Conservation (phyloP, 2,329 filamentous ascomycete species). For the Cytospora mali region DNA sequence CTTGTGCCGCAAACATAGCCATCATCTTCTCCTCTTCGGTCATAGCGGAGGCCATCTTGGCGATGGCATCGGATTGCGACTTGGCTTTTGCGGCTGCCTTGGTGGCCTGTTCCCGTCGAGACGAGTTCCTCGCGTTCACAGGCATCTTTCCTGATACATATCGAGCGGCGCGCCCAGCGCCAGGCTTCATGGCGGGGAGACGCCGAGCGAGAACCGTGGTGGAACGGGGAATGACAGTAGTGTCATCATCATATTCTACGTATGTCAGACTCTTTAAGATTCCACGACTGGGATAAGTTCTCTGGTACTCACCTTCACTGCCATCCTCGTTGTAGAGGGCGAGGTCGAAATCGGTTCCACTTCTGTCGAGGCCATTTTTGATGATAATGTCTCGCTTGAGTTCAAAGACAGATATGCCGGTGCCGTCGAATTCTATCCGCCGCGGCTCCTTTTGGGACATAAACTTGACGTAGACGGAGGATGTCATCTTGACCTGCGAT, state of each 20-base stretch:
- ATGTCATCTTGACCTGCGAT: conserved; percentile 69
- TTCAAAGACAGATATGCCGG: conserved; percentile 96
- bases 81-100: conserved; percentile 58
- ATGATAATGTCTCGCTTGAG: conserved; percentile 98
- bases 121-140: conserved; percentile 78
- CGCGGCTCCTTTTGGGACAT: conserved; percentile 97
- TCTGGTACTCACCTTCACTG: conserved; percentile 74
- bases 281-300: background rate
- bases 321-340: conserved; percentile 92
- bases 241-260: conserved; percentile 95
- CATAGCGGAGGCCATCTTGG: conserved; percentile 74
- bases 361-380: conserved; percentile 87
- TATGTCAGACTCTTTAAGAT: conserved; percentile 2
- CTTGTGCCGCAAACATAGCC: conserved; percentile 88
- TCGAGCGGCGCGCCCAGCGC: conserved; percentile 86
- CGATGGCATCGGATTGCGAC: conserved; percentile 58
- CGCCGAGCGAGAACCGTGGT: conserved; percentile 90
- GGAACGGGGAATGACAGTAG: conserved; percentile 92
- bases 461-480: conserved; percentile 99
- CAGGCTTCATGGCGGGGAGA: conserved; percentile 79
- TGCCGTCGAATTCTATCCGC: conserved; percentile 94
- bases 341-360: conserved; percentile 90
- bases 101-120: conserved; percentile 64
- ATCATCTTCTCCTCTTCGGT: conserved; percentile 94
- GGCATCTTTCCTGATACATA: conserved; percentile 98